Evolutionary conservation across 306 rosid species (phyloP), one percentile per base, ranked within the genome.

Genomic region (Cicer yamashitae): DNA sequence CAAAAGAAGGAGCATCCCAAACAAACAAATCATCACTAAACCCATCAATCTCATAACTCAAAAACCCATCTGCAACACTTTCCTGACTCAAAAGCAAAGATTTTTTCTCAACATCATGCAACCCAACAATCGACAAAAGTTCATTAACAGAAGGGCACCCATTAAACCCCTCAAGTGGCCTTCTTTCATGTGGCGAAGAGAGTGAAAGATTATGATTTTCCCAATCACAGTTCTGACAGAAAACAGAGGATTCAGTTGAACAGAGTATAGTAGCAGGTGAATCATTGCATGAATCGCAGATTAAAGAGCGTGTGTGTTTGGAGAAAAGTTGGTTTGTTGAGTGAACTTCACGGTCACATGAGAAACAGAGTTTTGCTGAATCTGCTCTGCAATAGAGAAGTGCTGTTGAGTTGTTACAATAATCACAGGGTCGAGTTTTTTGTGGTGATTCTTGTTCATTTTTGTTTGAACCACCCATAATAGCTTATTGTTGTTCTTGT

Each of bases 151-250:
- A 85, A 74, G 98, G 96, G 52, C 87, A 87, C 7, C 94, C 96
- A 10, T 73, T 82, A 43, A 93, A 93, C 1, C 91, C 93, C 48
- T 93, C 98, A 9, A 93, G 86, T 7, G 98, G 96, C 60, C 94
- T 81, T 41, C 98, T 53, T 3, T 88, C 83, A 22, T 93, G 98
- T 2, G 80, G 78, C n/a, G 61, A 9, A 20, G 89, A 81, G 2
- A 80, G 68, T 0, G 89, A 73, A 38, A 63, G 62, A 12, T 76
- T 82, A 73, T 91, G 97, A 7, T 59, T 83, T 60, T 91, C 96
- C 98, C 98, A 93, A 79, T 93, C 98, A 68, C 98, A 93, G 52
- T 89, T 91, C 84, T 90, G 98, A 51, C 98, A 93, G 12, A 90
- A 54, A 80, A 90, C 93, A 77, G 89, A 85, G 81, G 80, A 47